Evolutionary conservation across 495 filamentous ascomycete genomes (phyloP), one percentile per base, ranked within the genome.

Genomic region (Neurospora hispaniola): DNA sequence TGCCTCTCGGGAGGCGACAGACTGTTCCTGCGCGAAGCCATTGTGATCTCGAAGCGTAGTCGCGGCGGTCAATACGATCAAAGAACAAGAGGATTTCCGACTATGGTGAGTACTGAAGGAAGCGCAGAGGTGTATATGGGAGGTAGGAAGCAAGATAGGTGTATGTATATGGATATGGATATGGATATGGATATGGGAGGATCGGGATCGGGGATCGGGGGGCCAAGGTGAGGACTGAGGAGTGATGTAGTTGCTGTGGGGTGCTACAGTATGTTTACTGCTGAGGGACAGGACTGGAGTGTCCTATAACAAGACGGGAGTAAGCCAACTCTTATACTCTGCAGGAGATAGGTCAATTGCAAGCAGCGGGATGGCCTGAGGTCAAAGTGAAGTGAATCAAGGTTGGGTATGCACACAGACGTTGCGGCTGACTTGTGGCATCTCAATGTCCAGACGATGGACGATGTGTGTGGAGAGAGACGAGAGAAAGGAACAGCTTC

Each of bases 1-100:
- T 86, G 89, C 73, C 84, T 85, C 71, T 84, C 83, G 59, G 93
- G 92, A 75, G 90, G 91, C 77, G 90, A 85, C 72, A 94, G 84
- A 74, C 84, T 86, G 75, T 81, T 78, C 70, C 79, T 74, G 38
- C 79, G 75, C 41, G 73, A 71, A 20, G 77, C 71, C 78, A 79
- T 79, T 70, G 46, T 74, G 35, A 23, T 14, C 7, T 75, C 46
- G n/a, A 43, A 73, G 16, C 18, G 41, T 42, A 69, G 68, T 66
- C 7, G 54, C 54, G 54, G 27, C 14, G 54, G 54, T 66, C 6
- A 35, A 66, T 66, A 66, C 54, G 54, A 35, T 35, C 54, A 62
- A 62, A 62, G 54, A 62, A 62, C 54, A 66, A 66, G 14, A 66
- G 2, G 54, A 35, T 8, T 16, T 66, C 20, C 54, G 54, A 66